Evolutionary conservation across 768 basidiomycete genomes (phyloP).

Genomic region (Naganishia onofrii): DNA sequence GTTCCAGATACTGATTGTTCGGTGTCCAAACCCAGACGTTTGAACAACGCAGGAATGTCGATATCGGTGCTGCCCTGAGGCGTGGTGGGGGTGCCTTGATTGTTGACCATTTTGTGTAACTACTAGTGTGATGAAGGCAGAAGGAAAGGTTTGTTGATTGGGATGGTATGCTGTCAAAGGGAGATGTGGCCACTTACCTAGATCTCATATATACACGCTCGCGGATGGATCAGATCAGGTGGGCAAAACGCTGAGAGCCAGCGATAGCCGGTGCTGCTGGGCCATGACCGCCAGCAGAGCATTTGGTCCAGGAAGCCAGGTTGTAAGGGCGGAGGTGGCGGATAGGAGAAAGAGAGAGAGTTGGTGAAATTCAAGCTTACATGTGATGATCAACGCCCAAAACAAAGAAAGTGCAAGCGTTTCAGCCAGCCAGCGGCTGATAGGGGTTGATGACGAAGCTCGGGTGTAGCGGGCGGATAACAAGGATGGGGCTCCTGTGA

Average conservation of each 20-base stretch:
- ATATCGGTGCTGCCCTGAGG: slow-evolving; percentile 8
- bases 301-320: too few relatives aligned
- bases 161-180: too few relatives aligned
- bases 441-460: slow-evolving; percentile 8
- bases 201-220: not conserved
- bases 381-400: not conserved
- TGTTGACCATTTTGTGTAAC: slow-evolving; percentile 18
- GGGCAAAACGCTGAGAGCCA: too few relatives aligned
- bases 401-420: not conserved
- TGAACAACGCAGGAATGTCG: slow-evolving; percentile 42
- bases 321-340: too few relatives aligned
- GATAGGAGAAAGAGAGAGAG: too few relatives aligned
- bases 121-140: not conserved
- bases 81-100: slow-evolving; percentile 18
- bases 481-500: not conserved
- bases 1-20: slow-evolving; percentile 36
- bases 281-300: too few relatives aligned
- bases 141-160: too few relatives aligned
- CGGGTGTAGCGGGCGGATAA: not conserved
- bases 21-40: slow-evolving; percentile 36
- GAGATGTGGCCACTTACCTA: too few relatives aligned
- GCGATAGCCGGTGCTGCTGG: too few relatives aligned
- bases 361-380: not conserved
- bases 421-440: not conserved
- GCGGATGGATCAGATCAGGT: too few relatives aligned